Conservation (phyloP, 208 protist genomes). For the Phytomonas francai region DNA sequence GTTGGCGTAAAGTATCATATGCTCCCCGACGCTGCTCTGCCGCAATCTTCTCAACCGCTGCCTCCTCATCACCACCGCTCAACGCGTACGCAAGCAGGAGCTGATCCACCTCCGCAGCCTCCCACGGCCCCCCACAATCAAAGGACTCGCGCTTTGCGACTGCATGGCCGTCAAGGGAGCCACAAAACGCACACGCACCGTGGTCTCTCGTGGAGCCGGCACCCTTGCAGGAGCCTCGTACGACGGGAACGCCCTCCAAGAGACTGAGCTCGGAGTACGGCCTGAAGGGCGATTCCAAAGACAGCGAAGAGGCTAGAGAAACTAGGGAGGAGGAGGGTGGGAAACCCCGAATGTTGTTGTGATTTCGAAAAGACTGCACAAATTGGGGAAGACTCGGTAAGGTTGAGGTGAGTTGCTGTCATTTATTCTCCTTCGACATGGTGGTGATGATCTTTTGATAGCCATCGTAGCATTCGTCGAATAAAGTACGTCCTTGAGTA, state of each 20-base stretch:
- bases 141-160: slow-evolving; percentile 28
- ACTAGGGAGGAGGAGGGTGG: too few species aligned
- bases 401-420: slow-evolving; percentile 20
- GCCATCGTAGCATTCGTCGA: slow-evolving; percentile 67
- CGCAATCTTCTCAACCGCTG: slow-evolving; percentile 50
- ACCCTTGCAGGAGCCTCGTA: slow-evolving; percentile 68
- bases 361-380: slow-evolving; percentile 8
- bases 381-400: slow-evolving; percentile 22
- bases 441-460: slow-evolving; percentile 50
- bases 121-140: too few species aligned
- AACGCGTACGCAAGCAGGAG: slow-evolving; percentile 43
- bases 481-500: slow-evolving; percentile 40
- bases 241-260: slow-evolving; percentile 51
- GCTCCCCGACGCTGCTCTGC: slow-evolving; percentile 19
- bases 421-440: slow-evolving; percentile 59
- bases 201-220: slow-evolving; percentile 50
- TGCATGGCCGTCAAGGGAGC: slow-evolving; percentile 53
- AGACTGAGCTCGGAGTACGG: slow-evolving; percentile 48
- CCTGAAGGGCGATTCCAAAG: slow-evolving; percentile 18
- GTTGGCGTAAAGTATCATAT: slow-evolving; percentile 29
- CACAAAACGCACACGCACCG: slow-evolving; percentile 44
- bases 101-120: slow-evolving; percentile 27
- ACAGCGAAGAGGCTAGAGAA: too few species aligned
- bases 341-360: too few species aligned
- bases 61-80: slow-evolving; percentile 54